Evolutionary conservation across 176 grass and related monocot species (phyloP).

Genomic region (Oryza coarctata): DNA sequence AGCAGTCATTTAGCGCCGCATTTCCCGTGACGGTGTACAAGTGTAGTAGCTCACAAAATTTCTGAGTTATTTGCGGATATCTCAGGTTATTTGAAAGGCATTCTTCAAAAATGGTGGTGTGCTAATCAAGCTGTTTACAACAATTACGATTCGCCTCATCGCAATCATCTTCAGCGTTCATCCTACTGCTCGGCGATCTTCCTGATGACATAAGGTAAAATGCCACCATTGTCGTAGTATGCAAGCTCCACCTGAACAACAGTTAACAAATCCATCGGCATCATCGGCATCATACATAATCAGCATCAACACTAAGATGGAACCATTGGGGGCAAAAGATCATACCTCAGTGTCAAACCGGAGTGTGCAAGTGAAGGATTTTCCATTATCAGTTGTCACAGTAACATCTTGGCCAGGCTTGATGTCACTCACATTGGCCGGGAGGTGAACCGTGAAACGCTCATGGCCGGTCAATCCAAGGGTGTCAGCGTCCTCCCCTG

Average conservation of each 20-base stretch:
- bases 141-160: slow-evolving; percentile 28
- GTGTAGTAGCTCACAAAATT: slow-evolving; percentile 34
- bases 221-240: slow-evolving; percentile 89
- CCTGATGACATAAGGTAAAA: slow-evolving; percentile 83
- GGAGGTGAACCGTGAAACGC: slow-evolving; percentile 80
- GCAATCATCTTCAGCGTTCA: slow-evolving; percentile 15
- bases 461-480: slow-evolving; percentile 86
- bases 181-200: slow-evolving; percentile 62
- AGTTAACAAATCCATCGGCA: neutral
- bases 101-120: slow-evolving; percentile 35
- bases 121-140: slow-evolving; percentile 54
- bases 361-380: slow-evolving; percentile 75
- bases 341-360: slow-evolving; percentile 93
- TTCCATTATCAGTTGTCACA: slow-evolving; percentile 73
- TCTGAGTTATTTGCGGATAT: slow-evolving; percentile 24
- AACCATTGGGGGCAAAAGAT: neutral
- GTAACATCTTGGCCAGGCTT: slow-evolving; percentile 90
- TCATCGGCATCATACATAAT: too few relatives aligned
- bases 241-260: slow-evolving; percentile 80
- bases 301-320: neutral
- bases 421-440: slow-evolving; percentile 64
- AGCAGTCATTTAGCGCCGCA: neutral
- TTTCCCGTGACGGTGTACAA: neutral
- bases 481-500: slow-evolving; percentile 81
- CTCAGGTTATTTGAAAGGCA: slow-evolving; percentile 43